Conservation (phyloP, 2,329 filamentous ascomycete genomes). For the Trichoderma brevicompactum region DNA sequence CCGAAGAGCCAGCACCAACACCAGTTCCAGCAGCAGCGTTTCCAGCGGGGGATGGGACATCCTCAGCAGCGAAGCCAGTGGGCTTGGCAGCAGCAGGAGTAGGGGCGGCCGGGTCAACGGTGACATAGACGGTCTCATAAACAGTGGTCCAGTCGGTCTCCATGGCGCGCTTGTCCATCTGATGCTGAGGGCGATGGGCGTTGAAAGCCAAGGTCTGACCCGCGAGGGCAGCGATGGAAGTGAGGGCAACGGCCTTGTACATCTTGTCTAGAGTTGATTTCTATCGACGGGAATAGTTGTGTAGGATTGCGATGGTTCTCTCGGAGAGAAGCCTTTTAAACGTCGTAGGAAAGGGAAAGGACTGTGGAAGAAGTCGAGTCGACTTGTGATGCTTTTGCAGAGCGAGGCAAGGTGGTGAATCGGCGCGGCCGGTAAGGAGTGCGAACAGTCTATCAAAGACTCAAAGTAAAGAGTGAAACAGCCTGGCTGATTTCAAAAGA, state of each 20-base stretch:
- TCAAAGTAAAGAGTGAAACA: constrained; percentile 46
- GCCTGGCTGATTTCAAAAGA: constrained; percentile 37
- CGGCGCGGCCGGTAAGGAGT: constrained; percentile 44
- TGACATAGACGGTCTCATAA: constrained; percentile 46
- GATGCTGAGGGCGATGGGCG: constrained; percentile 49
- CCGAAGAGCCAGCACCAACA: constrained; percentile 4
- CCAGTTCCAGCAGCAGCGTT: background rate
- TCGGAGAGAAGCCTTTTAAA: constrained; percentile 11
- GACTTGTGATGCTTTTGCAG: constrained; percentile 14
- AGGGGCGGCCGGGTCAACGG: constrained; percentile 34
- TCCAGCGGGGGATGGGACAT: constrained; percentile 14
- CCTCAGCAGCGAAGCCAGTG: constrained; percentile 23
- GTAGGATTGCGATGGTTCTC: background rate
- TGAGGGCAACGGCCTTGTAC: constrained; percentile 50
- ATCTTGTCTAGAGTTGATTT: constrained; percentile 40
- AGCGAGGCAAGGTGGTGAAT: constrained; percentile 13
- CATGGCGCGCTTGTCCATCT: constrained; percentile 41
- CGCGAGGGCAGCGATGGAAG: constrained; percentile 50
- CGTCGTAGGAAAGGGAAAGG: constrained; percentile 6
- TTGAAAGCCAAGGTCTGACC: constrained; percentile 50
- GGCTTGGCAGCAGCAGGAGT: constrained; percentile 14
- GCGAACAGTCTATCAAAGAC: constrained; percentile 58
- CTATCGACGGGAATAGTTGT: constrained; percentile 22
- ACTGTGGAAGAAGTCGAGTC: constrained; percentile 17
- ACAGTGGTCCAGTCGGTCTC: constrained; percentile 49